Evolutionary conservation across 352 stramenopile genomes (phyloP).

Genomic region (Phytophthora nicotianae): DNA sequence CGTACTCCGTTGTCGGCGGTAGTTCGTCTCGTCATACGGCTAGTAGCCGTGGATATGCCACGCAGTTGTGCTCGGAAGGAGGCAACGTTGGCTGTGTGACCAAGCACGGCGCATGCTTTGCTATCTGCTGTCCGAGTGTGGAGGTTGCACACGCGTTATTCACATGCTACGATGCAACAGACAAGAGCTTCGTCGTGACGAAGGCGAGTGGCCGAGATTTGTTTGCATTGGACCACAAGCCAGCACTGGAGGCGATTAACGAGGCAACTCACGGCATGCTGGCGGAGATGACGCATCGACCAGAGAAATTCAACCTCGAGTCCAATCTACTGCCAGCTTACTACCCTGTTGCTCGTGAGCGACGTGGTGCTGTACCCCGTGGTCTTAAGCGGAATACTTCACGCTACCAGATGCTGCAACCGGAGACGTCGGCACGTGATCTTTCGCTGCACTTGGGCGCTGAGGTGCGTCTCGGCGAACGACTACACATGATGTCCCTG

Average conservation of each 20-base stretch:
- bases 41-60: constrained; percentile 40
- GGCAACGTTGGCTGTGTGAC: constrained; percentile 66
- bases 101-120: constrained; percentile 72
- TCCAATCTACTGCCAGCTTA: constrained; percentile 70
- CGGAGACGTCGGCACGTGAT: constrained; percentile 56
- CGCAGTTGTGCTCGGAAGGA: constrained; percentile 82
- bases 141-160: constrained; percentile 81
- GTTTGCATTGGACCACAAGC: constrained; percentile 69
- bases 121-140: constrained; percentile 80
- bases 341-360: constrained; percentile 70
- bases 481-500: constrained; percentile 81
- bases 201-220: constrained; percentile 70
- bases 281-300: constrained; percentile 61
- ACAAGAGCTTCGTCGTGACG: constrained; percentile 70
- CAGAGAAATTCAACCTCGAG: constrained; percentile 70
- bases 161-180: constrained; percentile 82
- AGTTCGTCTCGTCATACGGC: constrained; percentile 42
- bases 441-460: constrained; percentile 58
- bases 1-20: constrained; percentile 68
- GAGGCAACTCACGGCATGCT: constrained; percentile 78
- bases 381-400: constrained; percentile 49
- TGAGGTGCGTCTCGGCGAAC: constrained; percentile 62
- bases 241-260: constrained; percentile 73
- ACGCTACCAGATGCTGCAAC: constrained; percentile 76
- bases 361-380: constrained; percentile 37